Conservation (phyloP, 768 basidiomycete genomes). For the Mrakia gelida region DNA sequence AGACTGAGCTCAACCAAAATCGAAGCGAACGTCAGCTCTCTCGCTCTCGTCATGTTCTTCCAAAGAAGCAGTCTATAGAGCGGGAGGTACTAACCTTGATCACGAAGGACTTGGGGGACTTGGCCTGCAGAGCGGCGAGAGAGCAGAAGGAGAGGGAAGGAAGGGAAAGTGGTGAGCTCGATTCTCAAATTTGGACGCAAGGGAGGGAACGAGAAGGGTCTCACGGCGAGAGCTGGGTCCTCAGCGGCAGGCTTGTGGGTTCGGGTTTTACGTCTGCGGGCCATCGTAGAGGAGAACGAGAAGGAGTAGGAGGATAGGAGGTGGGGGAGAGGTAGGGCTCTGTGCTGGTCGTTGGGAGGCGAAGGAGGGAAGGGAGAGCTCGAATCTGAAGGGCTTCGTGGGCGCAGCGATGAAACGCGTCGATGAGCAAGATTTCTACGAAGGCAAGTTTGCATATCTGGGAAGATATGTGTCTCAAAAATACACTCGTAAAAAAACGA, state of each 20-base stretch:
- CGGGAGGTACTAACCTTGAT: conserved; percentile 55
- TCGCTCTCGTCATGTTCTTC: not conserved
- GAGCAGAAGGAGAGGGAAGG: not conserved
- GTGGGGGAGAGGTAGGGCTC: not conserved
- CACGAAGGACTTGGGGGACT: conserved; percentile 82
- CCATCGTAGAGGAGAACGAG: not conserved
- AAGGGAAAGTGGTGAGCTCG: not conserved
- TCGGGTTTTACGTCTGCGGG: conserved; percentile 15
- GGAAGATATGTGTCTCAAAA: too few species aligned
- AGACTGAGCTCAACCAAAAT: conserved; percentile 48
- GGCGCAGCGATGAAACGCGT: not conserved
- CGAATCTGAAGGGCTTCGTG: not conserved
- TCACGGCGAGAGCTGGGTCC: conserved; percentile 6
- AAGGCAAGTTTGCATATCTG: not conserved
- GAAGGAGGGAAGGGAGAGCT: not conserved
- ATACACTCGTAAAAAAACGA: too few species aligned
- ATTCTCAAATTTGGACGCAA: not conserved
- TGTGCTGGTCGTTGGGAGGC: not conserved
- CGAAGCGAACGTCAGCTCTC: not conserved
- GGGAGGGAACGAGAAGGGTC: not conserved
- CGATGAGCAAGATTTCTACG: not conserved
- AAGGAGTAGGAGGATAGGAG: not conserved
- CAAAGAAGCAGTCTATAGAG: not conserved
- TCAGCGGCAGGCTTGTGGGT: conserved; percentile 15
- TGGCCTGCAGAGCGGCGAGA: conserved; percentile 20